Percentiles rank a stretch among this genome's conserved stretches.
Evolutionary conservation across 192 early-diverging fungal genomes (phyloP).

Genomic region (Entomortierella lignicola): DNA sequence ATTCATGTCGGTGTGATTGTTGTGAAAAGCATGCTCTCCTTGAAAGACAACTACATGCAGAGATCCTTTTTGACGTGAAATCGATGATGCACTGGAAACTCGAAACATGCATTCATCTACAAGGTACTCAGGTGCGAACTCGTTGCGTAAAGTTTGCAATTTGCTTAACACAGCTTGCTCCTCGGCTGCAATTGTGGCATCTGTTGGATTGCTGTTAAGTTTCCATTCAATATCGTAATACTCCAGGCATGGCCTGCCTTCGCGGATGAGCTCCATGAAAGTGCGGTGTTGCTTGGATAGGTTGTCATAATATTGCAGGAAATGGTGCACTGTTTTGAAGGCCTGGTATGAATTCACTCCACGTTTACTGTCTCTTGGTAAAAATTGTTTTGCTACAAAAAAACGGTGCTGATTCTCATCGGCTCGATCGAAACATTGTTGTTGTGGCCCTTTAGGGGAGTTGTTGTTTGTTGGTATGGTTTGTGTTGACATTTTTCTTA

Average conservation of each 20-base stretch:
- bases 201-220: background rate
- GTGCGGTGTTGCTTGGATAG: background rate
- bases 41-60: background rate
- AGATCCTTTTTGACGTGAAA: background rate
- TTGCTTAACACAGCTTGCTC: conserved; percentile 4
- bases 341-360: background rate
- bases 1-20: conserved; percentile 19
- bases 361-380: background rate
- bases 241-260: background rate
- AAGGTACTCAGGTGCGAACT: conserved; percentile 4
- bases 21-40: background rate
- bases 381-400: background rate
- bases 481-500: no score
- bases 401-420: background rate
- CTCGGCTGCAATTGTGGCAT: background rate
- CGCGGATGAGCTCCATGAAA: conserved; percentile 10
- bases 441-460: background rate
- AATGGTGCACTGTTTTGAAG: conserved; percentile 6
- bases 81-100: conserved; percentile 14
- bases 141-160: background rate
- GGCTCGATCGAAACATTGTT: background rate
- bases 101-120: background rate
- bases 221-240: conserved; percentile 17
- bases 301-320: no score
- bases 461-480: no score